Percentiles rank a stretch among this genome's conserved stretches.
Conservation (phyloP, 1,139 yeast genomes). For the Saccharomyces hybrid region DNA sequence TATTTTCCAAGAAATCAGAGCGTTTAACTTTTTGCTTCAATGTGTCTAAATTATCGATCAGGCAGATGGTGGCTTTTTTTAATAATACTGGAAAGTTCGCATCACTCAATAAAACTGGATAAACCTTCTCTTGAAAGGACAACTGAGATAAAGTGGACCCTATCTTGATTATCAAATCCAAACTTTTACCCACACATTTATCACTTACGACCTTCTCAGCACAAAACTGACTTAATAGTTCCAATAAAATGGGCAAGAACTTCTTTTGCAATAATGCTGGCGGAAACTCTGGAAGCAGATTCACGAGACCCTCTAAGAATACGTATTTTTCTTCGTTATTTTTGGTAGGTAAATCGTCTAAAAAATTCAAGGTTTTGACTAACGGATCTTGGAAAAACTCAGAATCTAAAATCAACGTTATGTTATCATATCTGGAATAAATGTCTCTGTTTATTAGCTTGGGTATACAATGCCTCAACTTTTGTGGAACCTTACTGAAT, state of each 20-base stretch:
- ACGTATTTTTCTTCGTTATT: slow-evolving; percentile 56
- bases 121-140: slow-evolving; percentile 67
- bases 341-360: slow-evolving; percentile 81
- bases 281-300: slow-evolving; percentile 63
- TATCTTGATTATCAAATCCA: slow-evolving; percentile 54
- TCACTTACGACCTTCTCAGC: slow-evolving; percentile 32
- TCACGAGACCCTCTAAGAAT: slow-evolving; percentile 58
- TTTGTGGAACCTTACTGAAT: slow-evolving; percentile 43
- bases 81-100: slow-evolving; percentile 35
- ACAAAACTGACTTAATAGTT: slow-evolving; percentile 32
- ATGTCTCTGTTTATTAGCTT: slow-evolving; percentile 35
- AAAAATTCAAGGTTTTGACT: slow-evolving; percentile 70
- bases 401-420: slow-evolving; percentile 26
- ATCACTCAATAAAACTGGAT: slow-evolving; percentile 36
- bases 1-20: slow-evolving; percentile 35
- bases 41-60: slow-evolving; percentile 49
- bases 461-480: slow-evolving; percentile 31
- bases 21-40: slow-evolving; percentile 45
- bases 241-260: slow-evolving; percentile 61
- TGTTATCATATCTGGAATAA: slow-evolving; percentile 29
- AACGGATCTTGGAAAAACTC: slow-evolving; percentile 58
- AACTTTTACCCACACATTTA: slow-evolving; percentile 45
- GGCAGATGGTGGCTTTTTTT: slow-evolving; percentile 42
- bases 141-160: slow-evolving; percentile 64
- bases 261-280: slow-evolving; percentile 59